Evolutionary conservation across 108 stramenopile genomes (phyloP), one percentile per base, ranked within the genome.

Genomic region (Fragilaria radians): DNA sequence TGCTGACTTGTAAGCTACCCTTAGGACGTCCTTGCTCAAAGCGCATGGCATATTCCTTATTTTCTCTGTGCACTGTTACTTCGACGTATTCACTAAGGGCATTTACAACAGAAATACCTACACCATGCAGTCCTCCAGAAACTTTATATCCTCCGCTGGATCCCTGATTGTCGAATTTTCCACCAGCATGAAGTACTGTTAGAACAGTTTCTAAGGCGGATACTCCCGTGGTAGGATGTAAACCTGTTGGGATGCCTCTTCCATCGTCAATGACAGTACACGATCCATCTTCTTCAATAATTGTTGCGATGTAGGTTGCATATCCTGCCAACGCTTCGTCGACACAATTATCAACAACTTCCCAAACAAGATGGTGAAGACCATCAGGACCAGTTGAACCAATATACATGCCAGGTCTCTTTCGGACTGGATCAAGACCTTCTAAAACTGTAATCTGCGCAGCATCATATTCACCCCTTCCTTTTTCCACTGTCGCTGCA

Each of bases 381-480:
- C 95, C 95, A 64, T 95, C 91, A 24, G 88, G 81, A 28, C 95
- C 95, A 9, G 94, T 95, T 11, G 86, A 85, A 46, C 96, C 96
- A 65, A 97, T 95, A 72, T 97, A 97, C 90, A 92, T 92, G 54
- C 95, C 96, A 1, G 96, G 96, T 31, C 96, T 78, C 63, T 96
- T 96, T 22, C 96, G 80, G 31, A 97, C 96, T 3, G 96, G 95
- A 46, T 96, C 96, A 28, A 97, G 79, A 1, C 96, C 96, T 26
- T 77, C 77, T 52, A 97, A 71, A n/a, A 97, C 97, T 24, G 93
- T 94, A 65, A 97, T 97, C 79, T 95, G 90, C 51, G 78, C 81
- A 18, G 96, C 96, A 26, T 80, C 88, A 66, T 97, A 97, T n/a
- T n/a, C n/a, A n/a, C n/a, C n/a, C n/a, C n/a, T n/a, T n/a, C 5